These are phyloP conservation scores for Limonomyces culmigenus DNA, from an alignment of 1,284 basidiomycete species.

Conservation along the genomic window DNA sequence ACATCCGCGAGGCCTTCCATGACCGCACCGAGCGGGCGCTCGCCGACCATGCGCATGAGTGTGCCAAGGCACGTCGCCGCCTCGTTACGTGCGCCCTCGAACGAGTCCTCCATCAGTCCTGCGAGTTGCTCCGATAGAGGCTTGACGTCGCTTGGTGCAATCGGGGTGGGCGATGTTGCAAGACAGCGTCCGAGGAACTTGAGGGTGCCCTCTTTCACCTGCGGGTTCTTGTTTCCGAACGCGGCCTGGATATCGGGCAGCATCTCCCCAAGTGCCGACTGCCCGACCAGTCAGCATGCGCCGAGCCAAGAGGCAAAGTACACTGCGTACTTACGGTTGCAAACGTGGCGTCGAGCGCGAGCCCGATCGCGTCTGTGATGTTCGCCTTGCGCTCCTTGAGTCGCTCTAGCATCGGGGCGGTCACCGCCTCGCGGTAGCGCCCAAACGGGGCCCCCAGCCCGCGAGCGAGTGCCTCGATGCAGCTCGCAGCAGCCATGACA, in stretches of 20 bases:
- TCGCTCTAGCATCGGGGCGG: slow-evolving; percentile 75
- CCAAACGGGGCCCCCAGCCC: slow-evolving; percentile 67
- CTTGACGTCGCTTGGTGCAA: slow-evolving; percentile 69
- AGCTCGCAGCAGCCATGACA: slow-evolving; percentile 78
- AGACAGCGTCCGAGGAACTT: slow-evolving; percentile 81
- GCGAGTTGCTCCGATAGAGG: slow-evolving; percentile 70
- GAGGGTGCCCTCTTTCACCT: slow-evolving; percentile 88
- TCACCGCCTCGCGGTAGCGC: slow-evolving; percentile 56
- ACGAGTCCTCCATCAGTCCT: slow-evolving; percentile 71
- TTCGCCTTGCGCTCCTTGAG: slow-evolving; percentile 89
- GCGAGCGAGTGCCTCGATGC: slow-evolving; percentile 76
- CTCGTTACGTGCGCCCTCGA: slow-evolving; percentile 82
- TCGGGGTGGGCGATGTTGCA: slow-evolving; percentile 46
- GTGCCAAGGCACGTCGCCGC: slow-evolving; percentile 81
- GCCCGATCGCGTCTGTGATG: slow-evolving; percentile 81
- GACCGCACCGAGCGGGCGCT: slow-evolving; percentile 77
- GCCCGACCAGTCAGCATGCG: slow-evolving; percentile 7
- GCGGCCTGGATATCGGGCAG: slow-evolving; percentile 72
- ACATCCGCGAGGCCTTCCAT: slow-evolving; percentile 83
- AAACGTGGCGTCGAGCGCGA: slow-evolving; percentile 84
- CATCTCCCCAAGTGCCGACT: slow-evolving; percentile 75
- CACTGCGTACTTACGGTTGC: slow-evolving; percentile 38
- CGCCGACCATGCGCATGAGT: slow-evolving; percentile 95
- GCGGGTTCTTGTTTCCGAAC: slow-evolving; percentile 86
- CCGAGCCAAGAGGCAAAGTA: slow-evolving; percentile 4